A percentile compares a stretch with the other conserved stretches of the same genome.
Evolutionary conservation across 2,329 filamentous ascomycete genomes (phyloP).

Genomic region (Diaporthe caulivora): DNA sequence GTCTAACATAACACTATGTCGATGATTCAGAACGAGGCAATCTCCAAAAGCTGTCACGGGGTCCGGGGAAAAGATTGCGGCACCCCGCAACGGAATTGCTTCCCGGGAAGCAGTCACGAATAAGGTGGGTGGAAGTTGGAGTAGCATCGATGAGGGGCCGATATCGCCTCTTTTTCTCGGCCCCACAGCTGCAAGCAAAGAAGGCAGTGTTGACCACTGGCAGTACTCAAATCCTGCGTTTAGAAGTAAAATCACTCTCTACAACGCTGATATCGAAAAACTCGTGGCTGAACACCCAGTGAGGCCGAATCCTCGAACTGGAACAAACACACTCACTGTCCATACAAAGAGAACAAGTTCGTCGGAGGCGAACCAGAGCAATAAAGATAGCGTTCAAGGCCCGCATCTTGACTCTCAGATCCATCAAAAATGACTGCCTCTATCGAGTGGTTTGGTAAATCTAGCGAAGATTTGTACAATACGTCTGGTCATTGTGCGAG

Average conservation of each 20-base stretch:
- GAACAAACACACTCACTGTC: not conserved
- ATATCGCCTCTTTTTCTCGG: not conserved
- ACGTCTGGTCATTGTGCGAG: fast-evolving
- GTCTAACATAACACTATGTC: too few species aligned
- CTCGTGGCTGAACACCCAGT: too few species aligned
- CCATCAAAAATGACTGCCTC: not conserved
- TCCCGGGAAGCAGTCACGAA: not conserved
- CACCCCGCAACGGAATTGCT: not conserved
- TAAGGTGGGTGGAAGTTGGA: not conserved
- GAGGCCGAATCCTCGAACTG: not conserved
- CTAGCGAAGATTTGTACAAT: not conserved
- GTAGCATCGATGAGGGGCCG: not conserved
- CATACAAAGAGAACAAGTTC: not conserved
- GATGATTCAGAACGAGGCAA: not conserved
- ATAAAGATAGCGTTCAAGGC: not conserved
- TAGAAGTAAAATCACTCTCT: too few species aligned
- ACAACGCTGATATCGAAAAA: not conserved
- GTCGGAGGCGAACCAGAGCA: not conserved
- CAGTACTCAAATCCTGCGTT: too few species aligned
- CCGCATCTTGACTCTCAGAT: not conserved
- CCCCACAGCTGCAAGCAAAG: not conserved
- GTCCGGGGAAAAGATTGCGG: not conserved
- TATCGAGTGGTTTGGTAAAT: not conserved
- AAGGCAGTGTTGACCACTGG: not conserved
- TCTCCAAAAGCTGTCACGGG: not conserved